Base-by-base conservation (phyloP, 2,329 filamentous ascomycete species). In the Nectriaceae sp. region DNA sequence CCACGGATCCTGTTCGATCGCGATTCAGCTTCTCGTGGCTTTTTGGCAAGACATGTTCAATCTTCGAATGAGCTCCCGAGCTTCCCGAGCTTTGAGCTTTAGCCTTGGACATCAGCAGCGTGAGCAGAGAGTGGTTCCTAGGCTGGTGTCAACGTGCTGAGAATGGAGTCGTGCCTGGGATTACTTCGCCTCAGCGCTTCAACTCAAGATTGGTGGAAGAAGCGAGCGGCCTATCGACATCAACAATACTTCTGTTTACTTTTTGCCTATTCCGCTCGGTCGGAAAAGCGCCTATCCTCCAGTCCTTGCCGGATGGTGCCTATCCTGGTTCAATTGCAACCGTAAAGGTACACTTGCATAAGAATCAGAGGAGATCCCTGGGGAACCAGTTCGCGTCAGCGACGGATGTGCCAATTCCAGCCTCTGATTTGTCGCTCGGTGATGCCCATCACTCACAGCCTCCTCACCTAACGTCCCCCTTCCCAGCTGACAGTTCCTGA, bases 381-480 rank as follows among this genome's bases (percentile, higher is more conserved):
- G 38, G 42, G 52, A 50, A 46, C 52, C 50, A 46, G 49, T 56
- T 59, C 59, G 49, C 47, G 54, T 50, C 55, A 59, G 53, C 42
- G 47, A 40, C 44, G 47, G 13, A 55, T 37, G 53, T 48, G 35
- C 44, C 49, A 47, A 55, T 44, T 51, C 49, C 50, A 39, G n/a
- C 20, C 46, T 42, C 50, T 60, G 56, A 62, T 62, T 58, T 59
- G 59, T n/a, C 42, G 41, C 45, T 59, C 47, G 46, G 54, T 13
- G 20, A 51, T 47, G 44, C 22, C 54, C 57, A 56, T 53, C 35
- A 37, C 48, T 59, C 52, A 60, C 52, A 56, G 52, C 57, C 57
- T 56, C 52, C 50, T 45, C 42, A 33, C 48, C 61, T 44, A 39
- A 21, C 37, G n/a, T 11, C 19, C 26, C 37, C 37, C 37, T 39